phyloP scores from a whole-genome alignment of 2,329 filamentous ascomycete genomes.

The Pseudogymnoascus sp. region DNA sequence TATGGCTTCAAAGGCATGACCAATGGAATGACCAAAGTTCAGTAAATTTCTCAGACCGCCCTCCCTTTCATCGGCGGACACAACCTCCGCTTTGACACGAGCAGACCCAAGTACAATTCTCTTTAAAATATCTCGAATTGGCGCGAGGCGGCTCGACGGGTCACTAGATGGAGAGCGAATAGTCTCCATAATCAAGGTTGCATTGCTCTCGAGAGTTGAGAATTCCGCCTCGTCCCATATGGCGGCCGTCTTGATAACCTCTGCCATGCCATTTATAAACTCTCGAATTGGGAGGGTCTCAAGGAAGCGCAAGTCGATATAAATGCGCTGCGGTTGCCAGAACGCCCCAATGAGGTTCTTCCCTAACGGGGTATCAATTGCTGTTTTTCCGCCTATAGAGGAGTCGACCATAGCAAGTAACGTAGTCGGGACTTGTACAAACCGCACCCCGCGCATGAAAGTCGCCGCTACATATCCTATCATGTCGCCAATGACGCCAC shows the following conservation, averaged over 20 bases:
- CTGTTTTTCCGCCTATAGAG: slow-evolving; percentile 95
- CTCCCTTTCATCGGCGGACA: slow-evolving; percentile 89
- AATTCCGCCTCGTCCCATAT: slow-evolving; percentile 93
- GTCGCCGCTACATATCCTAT: slow-evolving; percentile 95
- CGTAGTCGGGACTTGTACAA: slow-evolving; percentile 93
- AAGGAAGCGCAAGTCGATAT: slow-evolving; percentile 86
- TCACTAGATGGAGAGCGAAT: slow-evolving; percentile 53
- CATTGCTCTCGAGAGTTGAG: slow-evolving; percentile 71
- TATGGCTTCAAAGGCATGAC: slow-evolving; percentile 92
- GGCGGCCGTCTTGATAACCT: slow-evolving; percentile 94
- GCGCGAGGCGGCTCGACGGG: slow-evolving; percentile 48
- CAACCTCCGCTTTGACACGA: slow-evolving; percentile 87
- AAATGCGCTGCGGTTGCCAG: slow-evolving; percentile 91
- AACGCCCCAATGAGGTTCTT: slow-evolving; percentile 96
- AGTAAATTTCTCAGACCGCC: slow-evolving; percentile 87
- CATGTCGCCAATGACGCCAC: slow-evolving; percentile 96
- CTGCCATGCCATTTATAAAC: slow-evolving; percentile 98
- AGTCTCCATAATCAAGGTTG: slow-evolving; percentile 63
- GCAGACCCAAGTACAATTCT: slow-evolving; percentile 81
- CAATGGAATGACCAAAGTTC: slow-evolving; percentile 97
- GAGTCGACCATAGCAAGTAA: slow-evolving; percentile 97
- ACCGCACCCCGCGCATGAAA: slow-evolving; percentile 95
- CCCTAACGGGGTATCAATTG: slow-evolving; percentile 89
- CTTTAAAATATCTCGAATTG: slow-evolving; percentile 63
- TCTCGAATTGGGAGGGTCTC: slow-evolving; percentile 84